These are phyloP conservation scores for Apiotrichum domesticum DNA, from an alignment of 1,284 basidiomycete genomes.

Conservation along the genomic window DNA sequence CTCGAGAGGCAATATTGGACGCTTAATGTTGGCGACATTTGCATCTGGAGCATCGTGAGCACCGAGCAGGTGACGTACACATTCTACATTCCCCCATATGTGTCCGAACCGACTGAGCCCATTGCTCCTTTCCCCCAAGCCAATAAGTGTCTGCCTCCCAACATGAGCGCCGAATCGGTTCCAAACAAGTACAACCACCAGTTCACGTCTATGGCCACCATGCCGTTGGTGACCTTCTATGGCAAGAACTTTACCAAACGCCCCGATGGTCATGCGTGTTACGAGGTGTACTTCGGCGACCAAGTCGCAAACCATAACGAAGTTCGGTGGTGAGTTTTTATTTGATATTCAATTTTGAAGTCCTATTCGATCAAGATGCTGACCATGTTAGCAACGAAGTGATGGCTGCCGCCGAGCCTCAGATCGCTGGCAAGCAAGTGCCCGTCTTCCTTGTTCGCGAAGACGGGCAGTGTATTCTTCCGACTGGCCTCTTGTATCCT, in stretches of 20 bases:
- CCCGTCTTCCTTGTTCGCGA: slow-evolving; percentile 78
- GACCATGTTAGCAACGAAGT: slow-evolving; percentile 52
- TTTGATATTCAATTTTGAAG: neutral
- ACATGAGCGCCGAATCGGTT: slow-evolving; percentile 36
- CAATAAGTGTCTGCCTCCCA: slow-evolving; percentile 76
- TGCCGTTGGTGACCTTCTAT: slow-evolving; percentile 51
- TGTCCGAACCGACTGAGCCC: slow-evolving; percentile 54
- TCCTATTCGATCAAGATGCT: neutral
- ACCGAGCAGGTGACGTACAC: slow-evolving; percentile 57
- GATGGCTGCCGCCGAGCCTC: slow-evolving; percentile 45
- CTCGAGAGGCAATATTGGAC: slow-evolving; percentile 29
- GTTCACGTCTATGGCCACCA: slow-evolving; percentile 28
- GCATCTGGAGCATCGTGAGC: slow-evolving; percentile 44
- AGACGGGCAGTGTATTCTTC: slow-evolving; percentile 80
- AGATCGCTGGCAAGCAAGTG: slow-evolving; percentile 48
- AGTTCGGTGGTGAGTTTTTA: slow-evolving; percentile 64
- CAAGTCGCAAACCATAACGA: slow-evolving; percentile 81
- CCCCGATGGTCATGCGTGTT: slow-evolving; percentile 54
- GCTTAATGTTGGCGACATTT: slow-evolving; percentile 35
- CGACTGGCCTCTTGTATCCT: slow-evolving; percentile 77
- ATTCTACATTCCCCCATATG: slow-evolving; percentile 76
- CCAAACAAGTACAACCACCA: slow-evolving; percentile 28
- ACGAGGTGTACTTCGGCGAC: slow-evolving; percentile 72
- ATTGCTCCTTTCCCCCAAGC: slow-evolving; percentile 79
- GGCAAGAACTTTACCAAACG: slow-evolving; percentile 83